Percentiles rank a stretch among this genome's conserved stretches.
Evolutionary conservation across 2,329 filamentous ascomycete genomes (phyloP).

Genomic region (Aspergillus piperis): DNA sequence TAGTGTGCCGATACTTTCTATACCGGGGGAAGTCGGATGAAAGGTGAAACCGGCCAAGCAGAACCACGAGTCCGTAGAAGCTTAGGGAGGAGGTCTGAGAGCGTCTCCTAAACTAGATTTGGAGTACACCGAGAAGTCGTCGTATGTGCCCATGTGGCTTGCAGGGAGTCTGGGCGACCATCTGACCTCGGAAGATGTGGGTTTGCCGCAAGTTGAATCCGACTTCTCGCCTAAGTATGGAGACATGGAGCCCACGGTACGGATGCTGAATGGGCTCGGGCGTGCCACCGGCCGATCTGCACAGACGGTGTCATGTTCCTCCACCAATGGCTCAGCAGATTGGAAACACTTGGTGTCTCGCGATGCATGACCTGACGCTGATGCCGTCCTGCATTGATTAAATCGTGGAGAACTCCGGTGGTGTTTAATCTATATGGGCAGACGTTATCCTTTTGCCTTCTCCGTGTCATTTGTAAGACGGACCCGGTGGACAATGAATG

Average conservation of each 20-base stretch:
- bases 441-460: not conserved
- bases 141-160: not conserved
- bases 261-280: not conserved
- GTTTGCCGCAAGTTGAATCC: no score
- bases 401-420: not conserved
- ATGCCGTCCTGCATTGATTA: slow-evolving; percentile 5
- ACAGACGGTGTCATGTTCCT: slow-evolving; percentile 13
- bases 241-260: no score
- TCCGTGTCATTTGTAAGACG: not conserved
- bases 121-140: no score
- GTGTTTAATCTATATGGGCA: slow-evolving; percentile 1
- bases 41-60: not conserved
- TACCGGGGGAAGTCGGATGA: not conserved
- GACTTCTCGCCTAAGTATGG: no score
- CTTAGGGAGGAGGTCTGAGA: not conserved
- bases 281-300: slow-evolving; percentile 7
- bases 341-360: not conserved
- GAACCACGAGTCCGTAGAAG: not conserved
- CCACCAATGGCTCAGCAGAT: slow-evolving; percentile 20
- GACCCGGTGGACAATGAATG: not conserved
- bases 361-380: not conserved
- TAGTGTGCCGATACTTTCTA: no score
- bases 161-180: not conserved
- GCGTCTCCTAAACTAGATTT: not conserved
- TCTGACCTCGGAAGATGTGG: not conserved